Evolutionary conservation across 2,329 filamentous ascomycete genomes (phyloP), one percentile per base, ranked within the genome.

Genomic region (Boeremia lycopersici): DNA sequence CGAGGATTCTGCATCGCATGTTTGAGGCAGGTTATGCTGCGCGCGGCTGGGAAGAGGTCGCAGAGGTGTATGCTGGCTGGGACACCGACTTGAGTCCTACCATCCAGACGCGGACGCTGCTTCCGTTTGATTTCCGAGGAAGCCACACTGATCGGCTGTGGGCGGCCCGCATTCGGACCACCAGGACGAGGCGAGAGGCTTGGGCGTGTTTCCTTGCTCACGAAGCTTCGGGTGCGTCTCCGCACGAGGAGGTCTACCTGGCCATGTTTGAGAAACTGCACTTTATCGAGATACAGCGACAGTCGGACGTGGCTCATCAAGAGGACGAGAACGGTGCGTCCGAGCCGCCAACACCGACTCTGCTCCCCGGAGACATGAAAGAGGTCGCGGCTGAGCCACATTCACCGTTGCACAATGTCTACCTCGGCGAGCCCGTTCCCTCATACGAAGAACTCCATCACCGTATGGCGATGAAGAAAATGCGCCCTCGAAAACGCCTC

Each of bases 171-270:
- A 82, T 88, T 47, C 76, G 77, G 40, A 79, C 83, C 19, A 88
- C 86, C 10, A 77, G 86, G 31, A 87, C 85, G 4, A 72, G 83
- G 41, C 79, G 84, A 56, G 85, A 88, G 73, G 85, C 86, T 6
- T 88, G 86, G 86, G 84, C 85, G 19, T 85, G 82, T 57, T 88
- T 86, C 66, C 70, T 86, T 36, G 79, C 83, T 5, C 85, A 81
- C 56, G 78, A 84, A 65, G 75, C 80, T 19, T 72, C 75, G 12
- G 70, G 67, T 8, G 61, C 74, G 31, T 69, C 67, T 9, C 64
- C 72, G n/a, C 70, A 73, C 48, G 59, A 73, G 28, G 68, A 73
- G 25, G 76, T 85, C 2, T 85, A 84, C 56, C 71, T 79, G 47
- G 83, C 81, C 31, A 86, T 87, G 78, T 79, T 84, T 25, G 77